Evolutionary conservation across 108 stramenopile species (phyloP).

Genomic region (Chaetoceros tenuissimus): DNA sequence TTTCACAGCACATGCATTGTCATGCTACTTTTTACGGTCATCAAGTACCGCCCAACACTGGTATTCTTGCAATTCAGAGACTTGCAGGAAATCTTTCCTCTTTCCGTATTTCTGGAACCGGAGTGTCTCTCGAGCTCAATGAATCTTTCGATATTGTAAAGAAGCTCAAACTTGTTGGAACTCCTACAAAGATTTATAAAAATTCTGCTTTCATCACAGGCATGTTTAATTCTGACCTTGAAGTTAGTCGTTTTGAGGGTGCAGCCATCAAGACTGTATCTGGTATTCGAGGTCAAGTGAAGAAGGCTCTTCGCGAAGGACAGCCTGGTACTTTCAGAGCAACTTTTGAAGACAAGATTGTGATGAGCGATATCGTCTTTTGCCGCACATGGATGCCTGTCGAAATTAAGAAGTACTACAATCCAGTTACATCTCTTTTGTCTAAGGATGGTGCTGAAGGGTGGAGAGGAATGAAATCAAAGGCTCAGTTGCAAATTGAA

Average conservation of each 20-base stretch:
- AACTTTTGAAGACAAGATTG: slow-evolving; percentile 98
- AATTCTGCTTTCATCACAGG: slow-evolving; percentile 98
- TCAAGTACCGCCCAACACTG: slow-evolving; percentile 91
- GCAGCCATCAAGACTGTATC: slow-evolving; percentile 93
- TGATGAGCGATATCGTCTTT: slow-evolving; percentile 93
- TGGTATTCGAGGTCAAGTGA: slow-evolving; percentile 94
- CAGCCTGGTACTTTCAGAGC: slow-evolving; percentile 91
- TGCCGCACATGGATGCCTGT: slow-evolving; percentile 98
- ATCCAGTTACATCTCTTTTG: slow-evolving; percentile 90
- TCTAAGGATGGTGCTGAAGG: slow-evolving; percentile 43
- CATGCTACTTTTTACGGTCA: slow-evolving; percentile 93
- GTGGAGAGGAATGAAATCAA: slow-evolving; percentile 87
- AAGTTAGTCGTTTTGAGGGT: slow-evolving; percentile 92
- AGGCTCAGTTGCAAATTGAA: slow-evolving; percentile 86
- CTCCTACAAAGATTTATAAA: slow-evolving; percentile 92
- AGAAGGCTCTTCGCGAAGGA: slow-evolving; percentile 87
- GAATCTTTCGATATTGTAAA: slow-evolving; percentile 91
- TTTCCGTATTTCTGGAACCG: slow-evolving; percentile 94
- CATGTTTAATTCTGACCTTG: slow-evolving; percentile 98
- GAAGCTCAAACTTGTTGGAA: slow-evolving; percentile 98
- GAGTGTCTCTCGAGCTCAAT: slow-evolving; percentile 89
- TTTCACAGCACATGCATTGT: slow-evolving; percentile 99
- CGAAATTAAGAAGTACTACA: slow-evolving; percentile 87
- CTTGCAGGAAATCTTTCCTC: slow-evolving; percentile 58
- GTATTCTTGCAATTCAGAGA: slow-evolving; percentile 89